Evolutionary conservation across 202 grass and related monocot genomes (phyloP).

Genomic region (Elaeis oleifera): DNA sequence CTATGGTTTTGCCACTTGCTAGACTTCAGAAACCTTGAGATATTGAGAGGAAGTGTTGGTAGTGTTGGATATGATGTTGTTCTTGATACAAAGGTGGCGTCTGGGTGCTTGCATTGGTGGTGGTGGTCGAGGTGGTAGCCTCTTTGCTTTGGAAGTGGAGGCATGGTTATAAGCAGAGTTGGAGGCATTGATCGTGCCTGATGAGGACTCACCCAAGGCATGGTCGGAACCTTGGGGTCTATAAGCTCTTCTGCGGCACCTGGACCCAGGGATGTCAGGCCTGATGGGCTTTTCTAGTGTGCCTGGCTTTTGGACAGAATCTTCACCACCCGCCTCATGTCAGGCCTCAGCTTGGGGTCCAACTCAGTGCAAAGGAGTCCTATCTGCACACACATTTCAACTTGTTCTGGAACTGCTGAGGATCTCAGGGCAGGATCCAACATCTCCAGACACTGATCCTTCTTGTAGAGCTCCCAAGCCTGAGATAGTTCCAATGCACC

Average conservation of each 20-base stretch:
- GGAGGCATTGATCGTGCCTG: constrained; percentile 32
- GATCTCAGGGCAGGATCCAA: constrained; percentile 5
- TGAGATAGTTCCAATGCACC: neutral
- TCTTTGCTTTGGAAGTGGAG: neutral
- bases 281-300: neutral
- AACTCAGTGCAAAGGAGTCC: neutral
- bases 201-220: constrained; percentile 38
- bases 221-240: constrained; percentile 33
- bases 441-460: neutral
- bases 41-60: no score
- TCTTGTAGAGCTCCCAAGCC: constrained; percentile 8
- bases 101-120: constrained; percentile 7
- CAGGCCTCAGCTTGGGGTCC: neutral
- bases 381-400: neutral
- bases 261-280: constrained; percentile 15
- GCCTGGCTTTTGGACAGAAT: constrained; percentile 1
- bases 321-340: constrained; percentile 3
- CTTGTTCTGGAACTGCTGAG: neutral
- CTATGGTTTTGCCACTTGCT: no score
- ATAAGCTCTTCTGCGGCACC: constrained; percentile 40
- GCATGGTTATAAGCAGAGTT: constrained; percentile 25
- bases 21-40: no score
- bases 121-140: constrained; percentile 21
- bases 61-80: no score
- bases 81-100: no score